These are phyloP conservation scores for Aspergillus sp. DNA, from an alignment of 2,329 filamentous ascomycete species.

Conservation along the genomic window DNA sequence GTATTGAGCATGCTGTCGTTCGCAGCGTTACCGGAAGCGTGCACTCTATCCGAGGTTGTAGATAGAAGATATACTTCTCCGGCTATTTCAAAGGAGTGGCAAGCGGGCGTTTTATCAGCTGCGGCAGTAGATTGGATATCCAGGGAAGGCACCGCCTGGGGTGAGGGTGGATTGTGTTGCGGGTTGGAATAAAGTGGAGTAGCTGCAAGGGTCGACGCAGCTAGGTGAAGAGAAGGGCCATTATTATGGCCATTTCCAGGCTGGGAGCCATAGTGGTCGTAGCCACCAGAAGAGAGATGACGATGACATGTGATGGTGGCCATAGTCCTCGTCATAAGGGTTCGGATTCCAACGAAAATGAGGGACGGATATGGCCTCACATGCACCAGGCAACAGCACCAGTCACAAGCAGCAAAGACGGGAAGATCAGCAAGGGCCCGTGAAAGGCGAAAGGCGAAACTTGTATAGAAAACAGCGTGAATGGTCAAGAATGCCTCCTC, in stretches of 20 bases:
- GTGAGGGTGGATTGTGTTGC: background rate
- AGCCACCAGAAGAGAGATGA: slow-evolving; percentile 18
- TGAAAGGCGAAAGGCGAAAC: background rate
- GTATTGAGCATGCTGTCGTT: slow-evolving; percentile 11
- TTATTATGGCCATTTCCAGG: slow-evolving; percentile 11
- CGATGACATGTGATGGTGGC: slow-evolving; percentile 31
- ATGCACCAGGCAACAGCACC: slow-evolving; percentile 18
- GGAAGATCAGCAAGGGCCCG: slow-evolving; percentile 15
- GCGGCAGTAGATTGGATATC: slow-evolving; percentile 7
- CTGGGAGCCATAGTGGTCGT: slow-evolving; percentile 6
- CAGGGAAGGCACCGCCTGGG: slow-evolving; percentile 6
- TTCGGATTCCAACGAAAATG: slow-evolving; percentile 6
- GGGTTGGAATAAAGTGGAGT: slow-evolving; percentile 12
- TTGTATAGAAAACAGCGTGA: slow-evolving; percentile 3
- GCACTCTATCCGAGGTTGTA: background rate
- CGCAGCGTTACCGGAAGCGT: background rate
- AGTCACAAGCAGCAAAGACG: slow-evolving; percentile 11
- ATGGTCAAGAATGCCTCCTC: background rate
- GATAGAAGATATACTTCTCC: slow-evolving; percentile 1
- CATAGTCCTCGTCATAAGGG: slow-evolving; percentile 15
- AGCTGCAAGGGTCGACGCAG: slow-evolving; percentile 11
- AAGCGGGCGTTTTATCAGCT: slow-evolving; percentile 10
- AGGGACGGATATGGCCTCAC: slow-evolving; percentile 13
- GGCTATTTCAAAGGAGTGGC: slow-evolving; percentile 6
- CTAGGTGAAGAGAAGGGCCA: slow-evolving; percentile 13